These are phyloP conservation scores for Hypoxylon fuscum DNA, from an alignment of 495 filamentous ascomycete species.

Conservation along the genomic window DNA sequence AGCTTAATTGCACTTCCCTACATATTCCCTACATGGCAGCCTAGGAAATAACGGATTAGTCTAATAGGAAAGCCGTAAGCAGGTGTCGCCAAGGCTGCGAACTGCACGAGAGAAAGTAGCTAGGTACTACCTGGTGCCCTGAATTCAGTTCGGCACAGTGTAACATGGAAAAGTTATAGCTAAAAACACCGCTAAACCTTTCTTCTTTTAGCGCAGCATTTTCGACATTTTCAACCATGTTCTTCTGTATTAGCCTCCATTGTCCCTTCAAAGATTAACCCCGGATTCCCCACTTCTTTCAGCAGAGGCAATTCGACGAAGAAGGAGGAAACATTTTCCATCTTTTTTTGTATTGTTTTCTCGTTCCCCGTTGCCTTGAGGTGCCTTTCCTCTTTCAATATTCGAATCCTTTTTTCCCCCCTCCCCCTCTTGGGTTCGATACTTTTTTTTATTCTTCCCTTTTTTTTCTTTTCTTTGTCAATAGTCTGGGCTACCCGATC, in stretches of 20 bases:
- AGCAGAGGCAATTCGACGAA: slow-evolving; percentile 36
- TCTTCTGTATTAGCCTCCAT: slow-evolving; percentile 9
- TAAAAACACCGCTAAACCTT: neutral
- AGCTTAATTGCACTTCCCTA: slow-evolving; percentile 24
- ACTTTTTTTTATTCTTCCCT: slow-evolving; percentile 13
- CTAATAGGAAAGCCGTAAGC: neutral
- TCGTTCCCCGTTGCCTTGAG: slow-evolving; percentile 21
- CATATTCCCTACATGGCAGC: neutral
- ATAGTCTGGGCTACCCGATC: slow-evolving; percentile 41
- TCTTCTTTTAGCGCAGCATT: slow-evolving; percentile 6
- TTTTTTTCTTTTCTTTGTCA: slow-evolving; percentile 32
- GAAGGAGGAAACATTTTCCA: slow-evolving; percentile 38
- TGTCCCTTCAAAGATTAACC: slow-evolving; percentile 15
- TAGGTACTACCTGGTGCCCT: too few species aligned
- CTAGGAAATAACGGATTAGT: neutral
- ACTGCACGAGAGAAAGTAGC: too few species aligned
- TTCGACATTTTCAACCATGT: too few species aligned
- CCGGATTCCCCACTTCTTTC: slow-evolving; percentile 26
- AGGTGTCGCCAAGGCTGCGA: neutral
- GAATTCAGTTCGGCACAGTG: too few species aligned
- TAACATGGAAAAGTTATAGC: neutral
- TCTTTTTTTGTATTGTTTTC: slow-evolving; percentile 27
- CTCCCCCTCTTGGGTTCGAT: slow-evolving; percentile 33
- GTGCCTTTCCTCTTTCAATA: slow-evolving; percentile 4
- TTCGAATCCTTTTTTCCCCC: slow-evolving; percentile 27